phyloP scores from a whole-genome alignment of 352 stramenopile genomes.

The Phytophthora citricola region DNA sequence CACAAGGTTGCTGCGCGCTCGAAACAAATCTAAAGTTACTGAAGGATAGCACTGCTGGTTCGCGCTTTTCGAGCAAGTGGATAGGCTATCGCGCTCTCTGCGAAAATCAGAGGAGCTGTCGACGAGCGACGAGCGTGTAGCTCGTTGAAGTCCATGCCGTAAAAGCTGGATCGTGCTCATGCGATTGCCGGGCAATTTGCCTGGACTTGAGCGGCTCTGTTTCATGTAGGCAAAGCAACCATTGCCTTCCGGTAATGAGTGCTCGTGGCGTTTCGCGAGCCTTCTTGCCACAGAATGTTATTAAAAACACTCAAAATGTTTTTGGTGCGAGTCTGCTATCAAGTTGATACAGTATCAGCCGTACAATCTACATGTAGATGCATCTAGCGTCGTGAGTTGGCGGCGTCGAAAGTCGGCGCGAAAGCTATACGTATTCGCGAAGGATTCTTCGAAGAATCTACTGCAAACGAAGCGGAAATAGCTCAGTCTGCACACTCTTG shows the following conservation, averaged over 20 bases:
- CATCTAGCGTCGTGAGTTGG: not conserved
- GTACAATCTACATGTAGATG: too few relatives aligned
- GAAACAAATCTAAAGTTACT: constrained; percentile 5
- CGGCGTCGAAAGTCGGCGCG: constrained; percentile 3
- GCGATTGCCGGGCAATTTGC: not conserved
- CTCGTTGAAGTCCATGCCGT: constrained; percentile 13
- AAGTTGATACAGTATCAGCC: too few relatives aligned
- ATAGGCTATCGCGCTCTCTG: constrained; percentile 15
- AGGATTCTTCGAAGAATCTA: not conserved
- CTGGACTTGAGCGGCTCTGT: too few relatives aligned
- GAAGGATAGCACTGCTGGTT: too few relatives aligned
- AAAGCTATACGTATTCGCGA: not conserved
- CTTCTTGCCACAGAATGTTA: too few relatives aligned
- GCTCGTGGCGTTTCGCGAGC: too few relatives aligned
- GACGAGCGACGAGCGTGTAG: constrained; percentile 1
- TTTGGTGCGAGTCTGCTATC: too few relatives aligned
- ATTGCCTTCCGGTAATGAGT: not conserved
- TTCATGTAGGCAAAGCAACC: not conserved
- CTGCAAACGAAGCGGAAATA: too few relatives aligned
- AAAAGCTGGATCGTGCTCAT: not conserved
- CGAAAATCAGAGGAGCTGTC: constrained; percentile 12
- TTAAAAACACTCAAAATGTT: too few relatives aligned
- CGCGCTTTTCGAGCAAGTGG: constrained; percentile 19
- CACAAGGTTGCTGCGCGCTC: too few relatives aligned
- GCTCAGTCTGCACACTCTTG: not conserved